Percentiles rank a stretch among this genome's conserved stretches.
Conservation (phyloP, 345 rosid species). For the Adansonia digitata region DNA sequence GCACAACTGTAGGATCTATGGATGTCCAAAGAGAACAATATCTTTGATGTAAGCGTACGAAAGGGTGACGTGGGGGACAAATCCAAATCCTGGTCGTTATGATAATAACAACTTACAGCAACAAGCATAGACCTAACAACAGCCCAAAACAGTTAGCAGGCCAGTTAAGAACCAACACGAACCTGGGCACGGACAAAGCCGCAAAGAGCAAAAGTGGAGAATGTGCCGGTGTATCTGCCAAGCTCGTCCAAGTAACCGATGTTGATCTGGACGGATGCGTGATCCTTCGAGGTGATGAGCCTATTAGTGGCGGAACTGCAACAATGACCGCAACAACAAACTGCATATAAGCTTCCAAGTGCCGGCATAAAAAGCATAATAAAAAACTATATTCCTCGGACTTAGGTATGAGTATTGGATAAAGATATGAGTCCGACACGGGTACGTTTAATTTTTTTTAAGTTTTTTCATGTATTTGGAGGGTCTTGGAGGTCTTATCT, state of each 20-base stretch:
- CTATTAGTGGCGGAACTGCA: slow-evolving; percentile 71
- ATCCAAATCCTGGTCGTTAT: too few relatives aligned
- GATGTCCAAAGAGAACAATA: too few relatives aligned
- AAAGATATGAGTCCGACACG: too few relatives aligned
- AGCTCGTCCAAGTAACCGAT: slow-evolving; percentile 56
- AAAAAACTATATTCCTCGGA: too few relatives aligned
- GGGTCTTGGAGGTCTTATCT: too few relatives aligned
- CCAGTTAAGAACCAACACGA: not conserved
- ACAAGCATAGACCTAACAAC: not conserved
- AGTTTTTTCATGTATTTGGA: too few relatives aligned
- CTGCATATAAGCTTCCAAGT: not conserved
- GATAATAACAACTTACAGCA: too few relatives aligned
- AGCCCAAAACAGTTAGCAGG: not conserved
- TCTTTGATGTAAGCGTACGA: too few relatives aligned
- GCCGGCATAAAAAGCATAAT: not conserved
- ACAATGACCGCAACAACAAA: not conserved
- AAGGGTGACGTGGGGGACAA: too few relatives aligned
- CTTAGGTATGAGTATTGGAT: too few relatives aligned
- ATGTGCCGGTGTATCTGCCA: slow-evolving; percentile 48
- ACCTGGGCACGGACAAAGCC: slow-evolving; percentile 76
- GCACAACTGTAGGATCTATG: too few relatives aligned
- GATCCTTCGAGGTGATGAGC: slow-evolving; percentile 70
- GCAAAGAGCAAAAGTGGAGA: slow-evolving; percentile 55
- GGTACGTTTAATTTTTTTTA: too few relatives aligned
- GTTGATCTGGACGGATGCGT: slow-evolving; percentile 66